Conservation (phyloP, 1,139 yeast genomes). For the Yamadazyma blattariae region DNA sequence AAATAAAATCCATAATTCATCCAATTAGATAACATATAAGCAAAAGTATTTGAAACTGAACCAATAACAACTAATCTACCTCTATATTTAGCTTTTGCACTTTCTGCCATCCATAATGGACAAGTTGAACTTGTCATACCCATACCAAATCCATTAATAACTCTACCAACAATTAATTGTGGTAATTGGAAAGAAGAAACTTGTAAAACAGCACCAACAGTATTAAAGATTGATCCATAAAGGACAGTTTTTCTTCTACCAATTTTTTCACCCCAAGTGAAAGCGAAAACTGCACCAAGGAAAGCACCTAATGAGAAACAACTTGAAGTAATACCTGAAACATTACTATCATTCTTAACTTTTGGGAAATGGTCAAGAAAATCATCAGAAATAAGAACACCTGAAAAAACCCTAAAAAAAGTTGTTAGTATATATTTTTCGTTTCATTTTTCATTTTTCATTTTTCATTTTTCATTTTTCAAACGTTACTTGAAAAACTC, state of each 20-base stretch:
- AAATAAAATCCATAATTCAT: conserved; percentile 22
- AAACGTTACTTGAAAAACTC: background rate
- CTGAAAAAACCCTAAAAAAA: conserved; percentile 47
- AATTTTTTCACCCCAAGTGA: conserved; percentile 22
- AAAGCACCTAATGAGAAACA: conserved; percentile 33
- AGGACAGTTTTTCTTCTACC: conserved; percentile 26
- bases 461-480: no score
- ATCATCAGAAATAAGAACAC: conserved; percentile 42
- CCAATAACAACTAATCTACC: conserved; percentile 31
- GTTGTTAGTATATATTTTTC: no score
- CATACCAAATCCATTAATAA: conserved; percentile 39
- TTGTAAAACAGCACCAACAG: conserved; percentile 27
- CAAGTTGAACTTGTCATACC: conserved; percentile 24
- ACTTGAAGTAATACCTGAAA: conserved; percentile 40
- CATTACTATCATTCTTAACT: conserved; percentile 29
- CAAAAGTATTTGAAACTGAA: conserved; percentile 26
- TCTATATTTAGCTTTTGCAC: conserved; percentile 28
- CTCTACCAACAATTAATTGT: conserved; percentile 31
- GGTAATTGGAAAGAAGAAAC: conserved; percentile 19
- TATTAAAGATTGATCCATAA: conserved; percentile 21
- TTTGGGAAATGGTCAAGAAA: conserved; percentile 26
- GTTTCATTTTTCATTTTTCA: no score
- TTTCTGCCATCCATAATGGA: conserved; percentile 31
- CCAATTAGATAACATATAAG: conserved; percentile 22
- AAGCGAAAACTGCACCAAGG: conserved; percentile 27